Percentiles rank a stretch among this genome's conserved stretches.
Evolutionary conservation across 2,329 filamentous ascomycete species (phyloP).

Genomic region (Plectosphaerella cucumerina): DNA sequence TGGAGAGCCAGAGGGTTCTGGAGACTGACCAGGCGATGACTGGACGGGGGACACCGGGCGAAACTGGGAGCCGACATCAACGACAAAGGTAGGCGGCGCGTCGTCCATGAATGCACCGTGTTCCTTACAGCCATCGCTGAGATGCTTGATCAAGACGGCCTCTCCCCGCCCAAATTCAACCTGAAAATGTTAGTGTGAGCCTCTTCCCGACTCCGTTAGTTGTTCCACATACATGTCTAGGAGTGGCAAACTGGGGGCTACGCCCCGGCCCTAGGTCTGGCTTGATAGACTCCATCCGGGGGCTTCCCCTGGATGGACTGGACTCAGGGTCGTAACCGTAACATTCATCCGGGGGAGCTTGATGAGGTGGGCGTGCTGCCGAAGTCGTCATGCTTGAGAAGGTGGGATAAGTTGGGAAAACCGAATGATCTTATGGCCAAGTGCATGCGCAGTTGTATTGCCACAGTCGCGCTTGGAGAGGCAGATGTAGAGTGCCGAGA

Average conservation of each 20-base stretch:
- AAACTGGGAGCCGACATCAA: too few species aligned
- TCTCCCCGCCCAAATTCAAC: slow-evolving; percentile 55
- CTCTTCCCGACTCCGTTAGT: background rate
- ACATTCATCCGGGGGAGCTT: slow-evolving; percentile 26
- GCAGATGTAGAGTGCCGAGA: too few species aligned
- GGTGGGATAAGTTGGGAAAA: too few species aligned
- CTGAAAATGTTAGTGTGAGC: slow-evolving; percentile 45
- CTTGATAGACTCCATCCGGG: slow-evolving; percentile 21
- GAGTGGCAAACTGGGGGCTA: slow-evolving; percentile 43
- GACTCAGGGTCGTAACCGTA: slow-evolving; percentile 42
- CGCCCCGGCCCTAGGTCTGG: slow-evolving; percentile 28
- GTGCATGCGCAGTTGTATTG: too few species aligned
- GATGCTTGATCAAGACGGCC: slow-evolving; percentile 64
- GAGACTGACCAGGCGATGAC: too few species aligned
- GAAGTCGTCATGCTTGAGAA: slow-evolving; percentile 35
- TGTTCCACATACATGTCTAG: slow-evolving; percentile 9
- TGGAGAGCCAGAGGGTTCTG: too few species aligned
- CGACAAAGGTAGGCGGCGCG: too few species aligned
- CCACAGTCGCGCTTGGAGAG: too few species aligned
- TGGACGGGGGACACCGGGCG: too few species aligned
- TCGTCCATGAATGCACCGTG: too few species aligned
- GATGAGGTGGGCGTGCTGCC: slow-evolving; percentile 25
- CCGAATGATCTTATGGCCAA: too few species aligned
- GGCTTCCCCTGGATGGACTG: slow-evolving; percentile 33
- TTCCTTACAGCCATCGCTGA: slow-evolving; percentile 27